These are phyloP conservation scores for Cruciata laevipes DNA, from an alignment of 257 asterid species.

Conservation along the genomic window DNA sequence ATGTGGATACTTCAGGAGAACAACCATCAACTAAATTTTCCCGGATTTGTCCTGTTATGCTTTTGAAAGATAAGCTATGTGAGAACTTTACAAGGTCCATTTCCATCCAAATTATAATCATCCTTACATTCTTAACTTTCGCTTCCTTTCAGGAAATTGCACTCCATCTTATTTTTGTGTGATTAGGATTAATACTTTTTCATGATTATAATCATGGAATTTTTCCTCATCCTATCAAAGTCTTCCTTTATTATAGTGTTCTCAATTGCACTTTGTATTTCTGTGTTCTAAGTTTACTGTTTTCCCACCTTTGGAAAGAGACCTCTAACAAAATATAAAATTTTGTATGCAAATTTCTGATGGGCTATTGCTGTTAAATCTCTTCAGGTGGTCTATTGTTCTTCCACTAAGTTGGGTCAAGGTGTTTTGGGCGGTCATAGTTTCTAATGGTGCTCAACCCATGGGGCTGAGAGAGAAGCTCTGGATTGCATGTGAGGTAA, in stretches of 20 bases:
- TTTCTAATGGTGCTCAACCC: conserved; percentile 69
- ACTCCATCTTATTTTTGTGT: background rate
- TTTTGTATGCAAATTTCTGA: conserved; percentile 2
- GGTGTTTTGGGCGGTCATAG: conserved; percentile 60
- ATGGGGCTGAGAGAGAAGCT: conserved; percentile 80
- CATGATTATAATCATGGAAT: background rate
- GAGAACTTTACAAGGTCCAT: conserved; percentile 50
- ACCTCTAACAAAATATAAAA: background rate
- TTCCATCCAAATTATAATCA: background rate
- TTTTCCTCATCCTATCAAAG: background rate
- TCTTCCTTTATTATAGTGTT: background rate
- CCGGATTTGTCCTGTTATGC: conserved; percentile 59
- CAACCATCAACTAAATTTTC: conserved; percentile 31
- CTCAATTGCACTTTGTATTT: background rate
- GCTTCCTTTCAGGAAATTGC: background rate
- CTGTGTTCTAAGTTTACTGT: background rate
- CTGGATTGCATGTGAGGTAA: conserved; percentile 77
- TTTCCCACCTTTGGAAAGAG: background rate
- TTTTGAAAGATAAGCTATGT: conserved; percentile 40
- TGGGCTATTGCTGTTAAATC: conserved; percentile 18
- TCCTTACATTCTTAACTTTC: conserved; percentile 2
- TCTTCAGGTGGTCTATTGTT: conserved; percentile 69
- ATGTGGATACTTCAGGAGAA: conserved; percentile 32
- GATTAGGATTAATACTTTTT: background rate
- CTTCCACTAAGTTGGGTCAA: conserved; percentile 82